phyloP scores from a whole-genome alignment of 768 basidiomycete genomes.

The Pleurotus djamor region DNA sequence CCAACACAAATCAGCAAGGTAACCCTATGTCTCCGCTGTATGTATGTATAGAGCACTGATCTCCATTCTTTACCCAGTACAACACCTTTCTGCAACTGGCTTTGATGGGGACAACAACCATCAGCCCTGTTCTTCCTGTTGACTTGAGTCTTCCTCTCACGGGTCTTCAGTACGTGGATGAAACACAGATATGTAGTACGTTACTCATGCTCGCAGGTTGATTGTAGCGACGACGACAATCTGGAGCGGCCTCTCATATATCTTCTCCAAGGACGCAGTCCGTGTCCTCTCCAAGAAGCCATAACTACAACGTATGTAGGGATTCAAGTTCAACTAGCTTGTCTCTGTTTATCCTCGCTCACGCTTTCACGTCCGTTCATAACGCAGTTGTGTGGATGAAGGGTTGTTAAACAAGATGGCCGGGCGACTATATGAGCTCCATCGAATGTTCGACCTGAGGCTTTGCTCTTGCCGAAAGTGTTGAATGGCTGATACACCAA shows the following conservation, averaged over 20 bases:
- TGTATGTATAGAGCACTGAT: neutral
- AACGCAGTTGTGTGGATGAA: too few species aligned
- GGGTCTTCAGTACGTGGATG: slow-evolving; percentile 67
- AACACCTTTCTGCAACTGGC: slow-evolving; percentile 92
- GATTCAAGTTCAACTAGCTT: too few species aligned
- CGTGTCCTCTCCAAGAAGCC: slow-evolving; percentile 41
- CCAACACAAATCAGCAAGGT: slow-evolving; percentile 96
- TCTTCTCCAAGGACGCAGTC: slow-evolving; percentile 75
- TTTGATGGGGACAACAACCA: slow-evolving; percentile 87
- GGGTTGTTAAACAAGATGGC: too few species aligned
- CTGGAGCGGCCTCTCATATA: slow-evolving; percentile 85
- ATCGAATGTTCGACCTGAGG: too few species aligned
- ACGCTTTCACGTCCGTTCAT: too few species aligned
- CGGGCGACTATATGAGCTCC: too few species aligned
- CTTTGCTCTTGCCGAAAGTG: too few species aligned
- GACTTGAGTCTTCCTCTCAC: slow-evolving; percentile 55
- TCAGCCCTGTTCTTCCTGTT: slow-evolving; percentile 74
- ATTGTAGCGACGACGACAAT: slow-evolving; percentile 88
- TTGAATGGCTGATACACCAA: too few species aligned
- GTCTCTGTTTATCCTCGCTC: too few species aligned
- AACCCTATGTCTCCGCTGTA: neutral
- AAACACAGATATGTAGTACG: neutral
- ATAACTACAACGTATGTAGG: too few species aligned
- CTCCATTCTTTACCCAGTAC: slow-evolving; percentile 41
- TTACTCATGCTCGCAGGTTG: slow-evolving; percentile 46